These are phyloP conservation scores for Mimosa bimucronata DNA, from an alignment of 306 rosid species.

Conservation along the genomic window DNA sequence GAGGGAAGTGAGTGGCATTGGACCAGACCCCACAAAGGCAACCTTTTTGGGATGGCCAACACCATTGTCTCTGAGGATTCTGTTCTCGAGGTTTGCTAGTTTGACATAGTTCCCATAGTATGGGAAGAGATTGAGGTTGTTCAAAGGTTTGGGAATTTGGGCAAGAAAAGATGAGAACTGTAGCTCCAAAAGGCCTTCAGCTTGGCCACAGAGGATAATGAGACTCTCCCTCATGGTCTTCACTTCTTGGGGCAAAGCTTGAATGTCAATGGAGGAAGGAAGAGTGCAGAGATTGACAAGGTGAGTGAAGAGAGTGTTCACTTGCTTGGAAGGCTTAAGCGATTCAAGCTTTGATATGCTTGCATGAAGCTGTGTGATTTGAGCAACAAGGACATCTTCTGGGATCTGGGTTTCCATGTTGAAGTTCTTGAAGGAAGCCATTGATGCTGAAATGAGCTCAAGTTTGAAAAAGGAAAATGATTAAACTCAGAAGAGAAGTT, in stretches of 20 bases:
- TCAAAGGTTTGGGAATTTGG: conserved; percentile 49
- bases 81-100: conserved; percentile 59
- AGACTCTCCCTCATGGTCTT: conserved; percentile 60
- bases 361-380: conserved; percentile 54
- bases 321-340: conserved; percentile 70
- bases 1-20: conserved; percentile 76
- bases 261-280: conserved; percentile 61
- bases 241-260: conserved; percentile 50
- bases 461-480: not conserved
- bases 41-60: conserved; percentile 51
- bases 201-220: conserved; percentile 54
- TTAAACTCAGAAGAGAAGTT: not conserved
- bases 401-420: conserved; percentile 53
- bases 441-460: conserved; percentile 18
- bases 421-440: conserved; percentile 60
- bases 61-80: conserved; percentile 54
- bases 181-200: conserved; percentile 76
- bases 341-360: conserved; percentile 66
- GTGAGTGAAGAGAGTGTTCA: conserved; percentile 63
- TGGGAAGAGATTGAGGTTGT: conserved; percentile 63
- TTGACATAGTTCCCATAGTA: conserved; percentile 70
- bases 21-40: conserved; percentile 85
- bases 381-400: conserved; percentile 42
- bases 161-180: conserved; percentile 66
- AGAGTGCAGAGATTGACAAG: conserved; percentile 63